A percentile compares a stretch with the other conserved stretches of the same genome.
phyloP scores from a whole-genome alignment of 306 rosid species.

The Cucurbita pepo region DNA sequence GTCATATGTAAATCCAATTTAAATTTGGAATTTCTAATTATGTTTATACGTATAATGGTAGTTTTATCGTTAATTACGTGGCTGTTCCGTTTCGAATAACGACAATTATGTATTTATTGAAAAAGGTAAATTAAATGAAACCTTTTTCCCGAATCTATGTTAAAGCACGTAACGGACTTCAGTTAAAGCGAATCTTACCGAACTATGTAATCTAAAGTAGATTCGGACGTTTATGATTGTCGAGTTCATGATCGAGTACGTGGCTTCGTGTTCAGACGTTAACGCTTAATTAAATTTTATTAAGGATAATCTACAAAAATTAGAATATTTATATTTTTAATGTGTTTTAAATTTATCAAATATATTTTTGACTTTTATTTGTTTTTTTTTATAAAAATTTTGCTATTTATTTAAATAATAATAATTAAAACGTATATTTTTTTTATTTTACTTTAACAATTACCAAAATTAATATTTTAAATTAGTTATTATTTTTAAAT shows the following conservation, averaged over 20 bases:
- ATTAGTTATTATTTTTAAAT: too few relatives aligned
- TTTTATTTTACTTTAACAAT: too few relatives aligned
- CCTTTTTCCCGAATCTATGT: background rate
- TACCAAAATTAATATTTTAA: too few relatives aligned
- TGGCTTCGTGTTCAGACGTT: background rate
- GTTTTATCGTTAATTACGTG: background rate
- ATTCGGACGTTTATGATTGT: background rate
- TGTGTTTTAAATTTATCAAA: too few relatives aligned
- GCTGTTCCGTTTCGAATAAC: background rate
- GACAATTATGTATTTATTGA: background rate
- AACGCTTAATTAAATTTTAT: too few relatives aligned
- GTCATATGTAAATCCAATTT: background rate
- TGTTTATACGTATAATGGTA: too few relatives aligned
- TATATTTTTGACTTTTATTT: too few relatives aligned
- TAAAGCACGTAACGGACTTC: background rate
- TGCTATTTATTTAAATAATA: too few relatives aligned
- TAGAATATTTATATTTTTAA: too few relatives aligned
- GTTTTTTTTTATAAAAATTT: too few relatives aligned
- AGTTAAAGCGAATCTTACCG: background rate
- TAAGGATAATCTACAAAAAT: too few relatives aligned
- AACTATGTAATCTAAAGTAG: background rate
- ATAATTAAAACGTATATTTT: too few relatives aligned
- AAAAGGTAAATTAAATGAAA: background rate
- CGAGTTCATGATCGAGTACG: background rate
- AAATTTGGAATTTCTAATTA: background rate